Evolutionary conservation across 2,329 filamentous ascomycete species (phyloP).

Genomic region (Exophiala sideris): DNA sequence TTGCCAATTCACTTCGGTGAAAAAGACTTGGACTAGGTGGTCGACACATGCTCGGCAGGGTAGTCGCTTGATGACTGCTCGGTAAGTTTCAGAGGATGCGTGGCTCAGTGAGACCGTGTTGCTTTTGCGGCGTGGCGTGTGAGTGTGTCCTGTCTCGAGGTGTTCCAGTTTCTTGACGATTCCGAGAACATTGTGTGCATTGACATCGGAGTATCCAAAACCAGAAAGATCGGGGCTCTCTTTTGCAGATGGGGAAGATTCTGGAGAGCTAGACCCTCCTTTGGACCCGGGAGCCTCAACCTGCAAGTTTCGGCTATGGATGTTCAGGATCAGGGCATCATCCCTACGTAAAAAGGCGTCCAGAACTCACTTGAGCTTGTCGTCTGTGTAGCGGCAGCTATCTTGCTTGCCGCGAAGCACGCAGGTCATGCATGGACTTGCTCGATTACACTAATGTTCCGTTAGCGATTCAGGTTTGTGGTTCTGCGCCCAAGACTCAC

Average conservation of each 20-base stretch:
- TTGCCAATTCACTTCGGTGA: slow-evolving; percentile 13
- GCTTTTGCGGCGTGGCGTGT: background rate
- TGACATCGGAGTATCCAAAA: slow-evolving; percentile 13
- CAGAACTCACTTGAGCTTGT: slow-evolving; percentile 2
- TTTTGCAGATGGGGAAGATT: background rate
- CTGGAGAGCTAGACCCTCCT: background rate
- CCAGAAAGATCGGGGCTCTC: slow-evolving; percentile 4
- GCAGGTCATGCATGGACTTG: slow-evolving; percentile 11
- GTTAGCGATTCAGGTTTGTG: background rate
- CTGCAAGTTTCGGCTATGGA: background rate
- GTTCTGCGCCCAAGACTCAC: background rate
- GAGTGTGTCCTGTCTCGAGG: slow-evolving; percentile 2
- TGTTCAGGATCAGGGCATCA: background rate
- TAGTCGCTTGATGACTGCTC: slow-evolving; percentile 4
- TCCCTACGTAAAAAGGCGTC: background rate
- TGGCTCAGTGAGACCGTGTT: slow-evolving; percentile 1
- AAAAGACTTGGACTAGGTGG: slow-evolving; percentile 7
- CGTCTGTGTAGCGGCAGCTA: slow-evolving; percentile 5
- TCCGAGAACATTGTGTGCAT: slow-evolving; percentile 8
- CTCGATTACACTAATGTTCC: slow-evolving; percentile 3
- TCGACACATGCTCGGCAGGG: slow-evolving; percentile 7
- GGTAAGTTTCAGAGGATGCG: slow-evolving; percentile 6
- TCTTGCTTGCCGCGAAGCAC: slow-evolving; percentile 14
- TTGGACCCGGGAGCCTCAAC: too few species aligned
- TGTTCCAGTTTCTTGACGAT: slow-evolving; percentile 11